Base-by-base conservation (phyloP, 371 early-diverging fungal species). In the Cladochytrium tenue region DNA sequence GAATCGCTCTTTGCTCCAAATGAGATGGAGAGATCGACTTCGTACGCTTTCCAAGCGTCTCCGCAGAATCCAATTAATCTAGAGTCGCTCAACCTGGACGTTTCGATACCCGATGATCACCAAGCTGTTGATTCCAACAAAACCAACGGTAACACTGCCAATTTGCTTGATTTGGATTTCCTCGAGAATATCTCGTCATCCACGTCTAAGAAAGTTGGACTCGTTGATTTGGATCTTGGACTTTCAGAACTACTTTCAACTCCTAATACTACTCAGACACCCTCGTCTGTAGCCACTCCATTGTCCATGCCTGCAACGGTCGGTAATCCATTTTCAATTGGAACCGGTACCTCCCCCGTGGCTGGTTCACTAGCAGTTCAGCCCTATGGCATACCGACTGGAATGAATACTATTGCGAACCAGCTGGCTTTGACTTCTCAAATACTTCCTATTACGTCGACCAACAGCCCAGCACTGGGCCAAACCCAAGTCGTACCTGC, bases 111-210 rank as follows among this genome's bases (percentile, higher is more conserved):
- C 20, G 43, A 43, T 43, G 43, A 7, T 7, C 13, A 13, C 13
- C 55, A 55, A 55, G 20, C 30, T 25, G 26, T 15, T 7, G 13
- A 13, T 13, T 20, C 43, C 7, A 43, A 20, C 43, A 43, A 43
- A 7, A 55, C 55, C 7, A 55, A 20, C 13, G 30, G 26, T 13
- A 55, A 55, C 55, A 13, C 13, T 15, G n/a, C 50, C 13, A 50
- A 50, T n/a, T 26, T 55, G 26, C 30, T 55, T 13, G 55, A 55
- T 25, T 55, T 55, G 55, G 55, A 55, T 25, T 55, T 55, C 26
- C 30, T 55, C 15, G 20, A 20, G 26, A 55, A 28, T 26, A 55
- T 55, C 55, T 20, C 20, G 7, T 25, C 55, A 55, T 15, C 7
- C 13, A 13, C 55, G 26, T 15, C 55, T 13, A 7, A 10, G 10